Evolutionary conservation across 805 yeast species (phyloP).

Genomic region (Nakazawaea siamensis): DNA sequence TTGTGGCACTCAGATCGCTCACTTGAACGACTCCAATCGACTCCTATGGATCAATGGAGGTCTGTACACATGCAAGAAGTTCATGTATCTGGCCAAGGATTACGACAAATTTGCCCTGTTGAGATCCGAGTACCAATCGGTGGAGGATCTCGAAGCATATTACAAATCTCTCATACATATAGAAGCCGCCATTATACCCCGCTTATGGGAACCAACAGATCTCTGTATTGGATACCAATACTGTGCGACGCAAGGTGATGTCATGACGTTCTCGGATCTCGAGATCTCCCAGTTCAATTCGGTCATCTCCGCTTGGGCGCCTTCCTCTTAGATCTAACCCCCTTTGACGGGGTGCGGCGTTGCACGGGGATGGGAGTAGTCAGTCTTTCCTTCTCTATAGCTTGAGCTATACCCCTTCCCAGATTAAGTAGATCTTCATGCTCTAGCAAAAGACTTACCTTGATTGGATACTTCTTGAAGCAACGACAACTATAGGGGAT

Average conservation of each 20-base stretch:
- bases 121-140: neutral
- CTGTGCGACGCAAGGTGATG: neutral
- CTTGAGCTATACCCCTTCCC: no score
- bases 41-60: conserved; percentile 27
- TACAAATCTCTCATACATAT: neutral
- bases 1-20: conserved; percentile 23
- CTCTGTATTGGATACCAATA: conserved; percentile 2
- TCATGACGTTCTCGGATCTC: neutral
- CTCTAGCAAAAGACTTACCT: no score
- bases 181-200: conserved; percentile 1
- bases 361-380: no score
- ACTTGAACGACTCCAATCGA: conserved; percentile 14
- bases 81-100: conserved; percentile 2
- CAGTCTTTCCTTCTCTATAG: no score
- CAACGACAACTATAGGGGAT: neutral
- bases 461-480: neutral
- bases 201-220: conserved; percentile 1
- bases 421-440: no score
- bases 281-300: no score
- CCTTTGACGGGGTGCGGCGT: no score
- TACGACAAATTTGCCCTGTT: neutral
- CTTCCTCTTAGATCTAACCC: no score
- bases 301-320: no score
- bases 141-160: neutral
- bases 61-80: conserved; percentile 17